phyloP scores from a whole-genome alignment of 768 basidiomycete species.

The Peribolospora baueri region DNA sequence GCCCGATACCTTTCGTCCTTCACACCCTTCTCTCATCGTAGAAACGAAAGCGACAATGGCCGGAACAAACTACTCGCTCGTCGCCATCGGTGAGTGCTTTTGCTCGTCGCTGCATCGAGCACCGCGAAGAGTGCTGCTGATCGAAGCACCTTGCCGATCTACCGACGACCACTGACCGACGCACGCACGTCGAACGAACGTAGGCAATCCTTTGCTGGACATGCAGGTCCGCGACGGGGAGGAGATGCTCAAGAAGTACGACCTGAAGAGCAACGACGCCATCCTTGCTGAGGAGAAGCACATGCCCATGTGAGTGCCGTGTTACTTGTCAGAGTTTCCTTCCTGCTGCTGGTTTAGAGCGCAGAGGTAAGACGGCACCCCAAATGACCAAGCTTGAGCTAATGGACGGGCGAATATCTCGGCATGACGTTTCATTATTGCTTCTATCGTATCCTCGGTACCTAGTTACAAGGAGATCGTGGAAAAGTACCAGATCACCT shows the following conservation, averaged over 20 bases:
- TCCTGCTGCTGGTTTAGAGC: background rate
- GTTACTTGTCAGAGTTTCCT: background rate
- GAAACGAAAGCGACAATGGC: too few species aligned
- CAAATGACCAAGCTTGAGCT: background rate
- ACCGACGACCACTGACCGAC: too few species aligned
- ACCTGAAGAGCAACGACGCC: conserved; percentile 77
- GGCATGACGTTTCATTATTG: background rate
- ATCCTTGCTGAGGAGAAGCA: conserved; percentile 84
- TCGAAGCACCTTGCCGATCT: too few species aligned
- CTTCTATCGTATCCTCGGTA: background rate
- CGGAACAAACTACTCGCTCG: too few species aligned
- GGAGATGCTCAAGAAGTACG: conserved; percentile 63
- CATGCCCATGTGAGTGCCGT: conserved; percentile 40
- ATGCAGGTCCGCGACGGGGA: conserved; percentile 79
- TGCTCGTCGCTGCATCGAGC: too few species aligned
- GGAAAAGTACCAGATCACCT: conserved; percentile 47
- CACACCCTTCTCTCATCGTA: too few species aligned
- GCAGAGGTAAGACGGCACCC: background rate
- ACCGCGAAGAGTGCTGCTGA: too few species aligned
- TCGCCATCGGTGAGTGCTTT: too few species aligned
- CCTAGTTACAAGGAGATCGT: conserved; percentile 70
- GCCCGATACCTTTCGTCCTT: too few species aligned
- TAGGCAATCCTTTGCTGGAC: conserved; percentile 24
- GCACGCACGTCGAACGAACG: too few species aligned
- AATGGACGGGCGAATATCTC: background rate